Evolutionary conservation across 164 flowering plant species (phyloP), one percentile per base, ranked within the genome.

Genomic region (Stephania japonica): DNA sequence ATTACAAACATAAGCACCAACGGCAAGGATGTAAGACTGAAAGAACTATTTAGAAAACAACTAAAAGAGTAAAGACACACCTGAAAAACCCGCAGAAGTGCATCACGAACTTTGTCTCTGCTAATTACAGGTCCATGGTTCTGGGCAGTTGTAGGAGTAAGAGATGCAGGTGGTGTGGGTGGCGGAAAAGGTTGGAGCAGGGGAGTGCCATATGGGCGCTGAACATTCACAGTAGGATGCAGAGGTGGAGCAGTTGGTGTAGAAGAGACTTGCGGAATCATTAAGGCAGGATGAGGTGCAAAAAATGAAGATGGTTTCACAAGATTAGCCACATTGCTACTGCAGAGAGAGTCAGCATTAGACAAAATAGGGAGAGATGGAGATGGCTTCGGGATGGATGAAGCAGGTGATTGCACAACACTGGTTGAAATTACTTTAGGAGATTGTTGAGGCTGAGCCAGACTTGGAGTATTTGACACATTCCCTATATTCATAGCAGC

Each of bases 181-280:
- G 97, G 97, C 50, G 97, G 97, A 77, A 91, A 89, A 62, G 98
- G 94, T 73, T 90, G 98, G 65, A 89, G 96, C 83, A 91, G 24
- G 6, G 98, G 96, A 70, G 91, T 70, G 67, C 98, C 96, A 84
- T 88, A 87, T 4, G 88, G 87, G 53, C 87, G 92, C 25, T 88
- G 98, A 32, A 85, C 75, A 81, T 73, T 84, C 64, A 76, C 74
- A 7, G 89, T 85, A 79, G 89, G 85, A 49, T 83, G 88, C 32
- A 87, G 86, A 42, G 91, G 88, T 73, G 91, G 86, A 69, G 91
- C 86, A 76, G 88, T 80, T 10, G 92, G 91, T 63, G 75, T 68
- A 62, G 92, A 80, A 50, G 91, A 70, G 70, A 81, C 73, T 49
- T 87, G 87, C 42, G 85, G 84, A 77, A 77, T 76, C 80, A 83